These are phyloP conservation scores for Boletellus emodensis DNA, from an alignment of 768 basidiomycete species.

Conservation along the genomic window DNA sequence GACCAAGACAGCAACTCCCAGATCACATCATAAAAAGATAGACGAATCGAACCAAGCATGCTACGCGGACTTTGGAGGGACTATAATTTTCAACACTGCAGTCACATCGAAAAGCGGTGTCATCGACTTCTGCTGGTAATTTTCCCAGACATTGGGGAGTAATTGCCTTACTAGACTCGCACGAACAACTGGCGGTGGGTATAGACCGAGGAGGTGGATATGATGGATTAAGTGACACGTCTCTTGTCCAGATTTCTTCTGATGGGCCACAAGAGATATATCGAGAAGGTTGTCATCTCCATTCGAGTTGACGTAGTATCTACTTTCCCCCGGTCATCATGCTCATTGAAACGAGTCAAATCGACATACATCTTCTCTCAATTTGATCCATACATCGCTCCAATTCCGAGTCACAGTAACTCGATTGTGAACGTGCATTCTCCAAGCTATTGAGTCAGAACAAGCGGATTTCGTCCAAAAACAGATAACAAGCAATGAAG, in stretches of 20 bases:
- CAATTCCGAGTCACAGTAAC: background rate
- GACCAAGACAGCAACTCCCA: slow-evolving; percentile 7
- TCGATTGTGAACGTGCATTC: background rate
- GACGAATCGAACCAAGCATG: slow-evolving; percentile 2
- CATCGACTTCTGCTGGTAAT: slow-evolving; percentile 2
- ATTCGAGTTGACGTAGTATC: slow-evolving; percentile 6
- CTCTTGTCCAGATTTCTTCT: slow-evolving; percentile 4
- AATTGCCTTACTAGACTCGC: slow-evolving; percentile 14
- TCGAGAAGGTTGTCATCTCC: slow-evolving; percentile 10
- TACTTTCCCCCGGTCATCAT: slow-evolving; percentile 8
- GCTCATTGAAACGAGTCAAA: background rate
- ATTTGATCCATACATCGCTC: background rate
- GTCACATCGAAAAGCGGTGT: background rate
- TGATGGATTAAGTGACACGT: slow-evolving; percentile 8
- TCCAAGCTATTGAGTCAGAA: background rate
- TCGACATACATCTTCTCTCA: background rate
- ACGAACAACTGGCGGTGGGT: slow-evolving; percentile 8
- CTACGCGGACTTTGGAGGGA: slow-evolving; percentile 20
- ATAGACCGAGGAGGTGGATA: slow-evolving; percentile 25
- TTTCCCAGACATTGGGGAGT: slow-evolving; percentile 6
- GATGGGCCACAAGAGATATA: slow-evolving; percentile 9
- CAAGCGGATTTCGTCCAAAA: too few relatives aligned
- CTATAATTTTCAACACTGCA: slow-evolving; percentile 8
- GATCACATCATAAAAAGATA: slow-evolving; percentile 10
- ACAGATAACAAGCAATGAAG: background rate